Conservation (phyloP, 305 asterid genomes). For the Nicotiana rustica region DNA sequence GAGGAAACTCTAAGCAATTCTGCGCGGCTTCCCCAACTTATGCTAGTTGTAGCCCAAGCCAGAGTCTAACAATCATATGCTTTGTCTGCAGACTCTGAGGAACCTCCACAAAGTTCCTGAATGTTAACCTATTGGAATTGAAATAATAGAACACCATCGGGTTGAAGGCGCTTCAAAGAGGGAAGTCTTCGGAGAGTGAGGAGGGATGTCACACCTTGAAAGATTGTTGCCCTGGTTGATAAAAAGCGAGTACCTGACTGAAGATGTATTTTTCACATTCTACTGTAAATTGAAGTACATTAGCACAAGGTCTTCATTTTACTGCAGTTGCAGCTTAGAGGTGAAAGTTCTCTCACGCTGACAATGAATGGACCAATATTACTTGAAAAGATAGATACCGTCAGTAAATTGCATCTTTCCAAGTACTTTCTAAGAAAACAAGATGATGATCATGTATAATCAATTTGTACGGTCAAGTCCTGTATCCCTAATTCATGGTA, state of each 20-base stretch:
- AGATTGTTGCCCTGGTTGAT: background rate
- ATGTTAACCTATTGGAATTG: background rate
- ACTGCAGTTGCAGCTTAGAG: background rate
- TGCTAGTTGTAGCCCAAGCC: background rate
- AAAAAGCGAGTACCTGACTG: background rate
- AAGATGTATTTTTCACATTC: background rate
- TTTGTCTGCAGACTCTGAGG: background rate
- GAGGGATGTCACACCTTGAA: background rate
- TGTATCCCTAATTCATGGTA: slow-evolving; percentile 92
- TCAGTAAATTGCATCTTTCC: background rate
- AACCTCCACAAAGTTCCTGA: background rate
- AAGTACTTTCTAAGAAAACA: background rate
- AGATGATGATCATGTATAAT: slow-evolving; percentile 45
- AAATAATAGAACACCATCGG: background rate
- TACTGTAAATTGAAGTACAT: background rate
- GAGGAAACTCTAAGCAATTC: background rate
- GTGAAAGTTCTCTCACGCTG: slow-evolving; percentile 2
- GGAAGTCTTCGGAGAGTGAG: too few relatives aligned
- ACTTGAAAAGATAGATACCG: background rate
- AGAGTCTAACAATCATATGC: background rate
- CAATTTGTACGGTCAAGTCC: slow-evolving; percentile 77
- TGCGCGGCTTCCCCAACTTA: background rate
- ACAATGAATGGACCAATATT: slow-evolving; percentile 13
- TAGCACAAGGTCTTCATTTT: background rate
- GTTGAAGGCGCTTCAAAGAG: background rate